These are phyloP conservation scores for Dictyostelium discoideum DNA, from an alignment of 78 protist genomes.

Conservation along the genomic window DNA sequence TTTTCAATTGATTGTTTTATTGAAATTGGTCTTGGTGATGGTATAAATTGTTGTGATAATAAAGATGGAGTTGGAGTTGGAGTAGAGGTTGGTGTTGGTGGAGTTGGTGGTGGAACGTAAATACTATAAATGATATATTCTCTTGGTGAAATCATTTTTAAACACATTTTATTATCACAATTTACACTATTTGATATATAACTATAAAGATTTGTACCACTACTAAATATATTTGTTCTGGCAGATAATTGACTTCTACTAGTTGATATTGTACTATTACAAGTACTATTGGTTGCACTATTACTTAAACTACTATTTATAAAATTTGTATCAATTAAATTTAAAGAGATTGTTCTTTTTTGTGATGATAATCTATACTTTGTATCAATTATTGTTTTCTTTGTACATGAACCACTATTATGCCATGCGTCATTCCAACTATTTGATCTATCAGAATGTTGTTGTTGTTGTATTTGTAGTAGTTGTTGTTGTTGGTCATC, in stretches of 20 bases:
- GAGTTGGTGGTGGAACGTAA: neutral
- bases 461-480: neutral
- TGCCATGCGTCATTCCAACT: constrained; percentile 1
- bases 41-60: neutral
- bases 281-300: neutral
- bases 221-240: neutral
- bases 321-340: neutral
- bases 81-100: neutral
- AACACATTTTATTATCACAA: neutral
- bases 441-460: neutral
- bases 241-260: neutral
- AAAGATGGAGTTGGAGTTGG: neutral
- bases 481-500: neutral
- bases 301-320: neutral
- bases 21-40: neutral
- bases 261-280: neutral
- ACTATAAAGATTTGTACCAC: neutral
- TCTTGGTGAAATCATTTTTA: neutral
- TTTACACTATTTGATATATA: neutral
- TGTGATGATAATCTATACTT: neutral
- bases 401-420: neutral
- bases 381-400: neutral
- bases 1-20: neutral
- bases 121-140: neutral
- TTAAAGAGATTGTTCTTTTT: neutral